These are phyloP conservation scores for Raffaelea arxii DNA, from an alignment of 2,329 filamentous ascomycete genomes.

Conservation along the genomic window DNA sequence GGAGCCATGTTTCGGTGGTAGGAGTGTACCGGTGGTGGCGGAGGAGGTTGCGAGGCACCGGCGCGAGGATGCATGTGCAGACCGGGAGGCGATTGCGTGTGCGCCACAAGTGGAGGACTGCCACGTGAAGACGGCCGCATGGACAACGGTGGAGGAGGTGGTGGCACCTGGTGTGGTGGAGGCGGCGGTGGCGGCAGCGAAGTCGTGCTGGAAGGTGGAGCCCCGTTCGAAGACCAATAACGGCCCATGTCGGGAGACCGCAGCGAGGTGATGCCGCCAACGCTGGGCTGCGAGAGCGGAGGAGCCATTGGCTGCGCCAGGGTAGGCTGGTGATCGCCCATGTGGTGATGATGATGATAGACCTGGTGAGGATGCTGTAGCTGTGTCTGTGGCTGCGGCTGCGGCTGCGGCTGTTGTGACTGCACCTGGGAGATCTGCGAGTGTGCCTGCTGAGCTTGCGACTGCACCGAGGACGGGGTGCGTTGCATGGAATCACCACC, in stretches of 20 bases:
- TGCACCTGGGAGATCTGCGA: slow-evolving; percentile 1
- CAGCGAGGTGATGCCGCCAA: not conserved
- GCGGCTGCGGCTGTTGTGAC: not conserved
- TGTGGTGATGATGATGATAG: slow-evolving; percentile 3
- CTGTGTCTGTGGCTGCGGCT: not conserved
- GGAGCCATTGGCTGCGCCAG: slow-evolving; percentile 3
- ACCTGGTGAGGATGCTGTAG: not conserved
- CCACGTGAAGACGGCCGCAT: slow-evolving; percentile 8
- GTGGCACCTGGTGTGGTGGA: slow-evolving; percentile 8
- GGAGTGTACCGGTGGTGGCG: slow-evolving; percentile 3
- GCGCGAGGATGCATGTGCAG: slow-evolving; percentile 2
- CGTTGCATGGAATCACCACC: slow-evolving; percentile 6
- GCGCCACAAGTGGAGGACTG: slow-evolving; percentile 1
- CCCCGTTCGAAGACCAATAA: slow-evolving; percentile 6
- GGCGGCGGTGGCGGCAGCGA: slow-evolving; percentile 7
- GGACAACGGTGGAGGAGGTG: slow-evolving; percentile 6
- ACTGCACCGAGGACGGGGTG: slow-evolving; percentile 4
- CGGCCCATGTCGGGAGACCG: slow-evolving; percentile 7
- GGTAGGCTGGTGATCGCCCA: slow-evolving; percentile 1
- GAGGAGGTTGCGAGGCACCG: slow-evolving; percentile 1
- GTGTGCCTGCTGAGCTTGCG: not conserved
- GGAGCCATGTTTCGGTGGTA: slow-evolving; percentile 7
- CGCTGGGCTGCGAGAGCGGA: slow-evolving; percentile 3
- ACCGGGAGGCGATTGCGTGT: slow-evolving; percentile 5
- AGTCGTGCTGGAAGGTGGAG: not conserved